Conservation (phyloP, 139 green algal species). For the Trebouxia sp. region DNA sequence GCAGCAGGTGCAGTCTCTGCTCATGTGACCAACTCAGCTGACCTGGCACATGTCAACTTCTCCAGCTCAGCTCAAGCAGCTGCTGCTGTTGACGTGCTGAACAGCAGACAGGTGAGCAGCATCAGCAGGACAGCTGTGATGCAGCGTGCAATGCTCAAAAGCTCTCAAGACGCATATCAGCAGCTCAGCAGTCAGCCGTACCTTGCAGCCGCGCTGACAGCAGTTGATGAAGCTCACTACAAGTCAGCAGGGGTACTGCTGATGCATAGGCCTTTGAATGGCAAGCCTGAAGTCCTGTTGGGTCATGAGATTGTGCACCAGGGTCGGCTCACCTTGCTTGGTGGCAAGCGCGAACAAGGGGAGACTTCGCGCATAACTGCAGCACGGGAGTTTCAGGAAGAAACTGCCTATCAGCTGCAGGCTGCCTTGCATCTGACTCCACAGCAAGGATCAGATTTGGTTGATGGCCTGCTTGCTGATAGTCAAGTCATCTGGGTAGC, state of each 20-base stretch:
- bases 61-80: too few species aligned
- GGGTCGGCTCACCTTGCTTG: not conserved
- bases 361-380: not conserved
- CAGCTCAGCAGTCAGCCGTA: not conserved
- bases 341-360: not conserved
- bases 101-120: too few species aligned
- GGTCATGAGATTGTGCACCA: not conserved
- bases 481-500: not conserved
- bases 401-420: not conserved
- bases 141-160: not conserved
- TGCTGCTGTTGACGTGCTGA: too few species aligned
- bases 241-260: not conserved
- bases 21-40: too few species aligned
- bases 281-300: not conserved
- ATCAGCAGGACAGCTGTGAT: too few species aligned
- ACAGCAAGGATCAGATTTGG: too few species aligned
- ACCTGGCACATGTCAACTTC: too few species aligned
- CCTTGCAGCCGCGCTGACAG: not conserved
- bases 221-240: not conserved
- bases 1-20: too few species aligned
- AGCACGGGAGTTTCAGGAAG: not conserved
- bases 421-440: not conserved
- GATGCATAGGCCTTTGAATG: not conserved
- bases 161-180: not conserved
- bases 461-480: too few species aligned